Evolutionary conservation across 1,284 basidiomycete species (phyloP).

Genomic region (Erythrobasidium hasegawianum): DNA sequence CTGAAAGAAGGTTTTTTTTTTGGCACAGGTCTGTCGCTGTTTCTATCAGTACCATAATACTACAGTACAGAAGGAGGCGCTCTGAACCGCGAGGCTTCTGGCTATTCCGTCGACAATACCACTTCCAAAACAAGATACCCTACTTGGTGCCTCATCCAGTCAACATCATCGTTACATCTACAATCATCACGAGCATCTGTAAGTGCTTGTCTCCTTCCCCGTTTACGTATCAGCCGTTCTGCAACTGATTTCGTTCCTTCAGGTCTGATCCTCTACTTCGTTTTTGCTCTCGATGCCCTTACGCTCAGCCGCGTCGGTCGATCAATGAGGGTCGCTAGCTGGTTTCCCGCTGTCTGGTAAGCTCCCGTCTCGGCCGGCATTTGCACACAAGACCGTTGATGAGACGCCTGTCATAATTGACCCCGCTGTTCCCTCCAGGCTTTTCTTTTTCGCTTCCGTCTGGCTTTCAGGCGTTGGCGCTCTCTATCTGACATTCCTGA

Average conservation of each 20-base stretch:
- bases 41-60: constrained; percentile 15
- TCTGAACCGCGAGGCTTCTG: constrained; percentile 4
- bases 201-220: background rate
- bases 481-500: constrained; percentile 28
- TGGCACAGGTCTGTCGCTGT: background rate
- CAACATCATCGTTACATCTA: constrained; percentile 21
- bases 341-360: constrained; percentile 31
- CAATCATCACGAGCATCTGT: constrained; percentile 14
- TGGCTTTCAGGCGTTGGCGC: constrained; percentile 30
- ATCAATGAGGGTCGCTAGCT: constrained; percentile 13
- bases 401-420: too few species aligned
- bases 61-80: constrained; percentile 1
- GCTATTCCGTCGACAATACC: constrained; percentile 26
- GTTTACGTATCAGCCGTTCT: background rate
- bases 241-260: background rate
- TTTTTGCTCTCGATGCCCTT: constrained; percentile 7
- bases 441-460: constrained; percentile 17
- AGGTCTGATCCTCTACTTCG: constrained; percentile 10
- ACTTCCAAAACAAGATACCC: constrained; percentile 22
- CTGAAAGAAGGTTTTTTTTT: background rate
- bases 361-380: background rate
- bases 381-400: background rate
- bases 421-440: background rate
- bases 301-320: background rate
- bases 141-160: constrained; percentile 33